A percentile compares a stretch with the other conserved stretches of the same genome.
These are phyloP conservation scores for Pichia sp. DNA, from an alignment of 1,139 yeast species.

Conservation along the genomic window DNA sequence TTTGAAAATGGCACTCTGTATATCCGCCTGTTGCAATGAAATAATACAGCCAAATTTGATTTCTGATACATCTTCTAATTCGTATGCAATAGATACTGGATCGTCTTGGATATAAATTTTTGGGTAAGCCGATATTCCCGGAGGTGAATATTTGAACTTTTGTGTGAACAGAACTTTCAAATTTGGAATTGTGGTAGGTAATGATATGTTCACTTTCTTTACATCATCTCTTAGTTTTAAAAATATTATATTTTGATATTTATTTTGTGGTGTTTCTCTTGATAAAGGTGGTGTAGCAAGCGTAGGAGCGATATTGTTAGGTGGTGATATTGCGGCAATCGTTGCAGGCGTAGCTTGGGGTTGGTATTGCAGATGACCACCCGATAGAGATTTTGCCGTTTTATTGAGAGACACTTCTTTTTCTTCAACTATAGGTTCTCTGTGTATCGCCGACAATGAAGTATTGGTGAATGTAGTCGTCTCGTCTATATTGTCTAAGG, in stretches of 20 bases:
- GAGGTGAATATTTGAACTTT: conserved; percentile 79
- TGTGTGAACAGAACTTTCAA: conserved; percentile 78
- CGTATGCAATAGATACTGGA: conserved; percentile 61
- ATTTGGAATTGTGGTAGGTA: conserved; percentile 37
- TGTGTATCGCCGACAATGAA: too few species aligned
- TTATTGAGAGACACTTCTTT: conserved; percentile 1
- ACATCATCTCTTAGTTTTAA: conserved; percentile 54
- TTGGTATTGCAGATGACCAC: not conserved
- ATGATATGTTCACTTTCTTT: conserved; percentile 47
- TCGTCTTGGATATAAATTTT: conserved; percentile 76
- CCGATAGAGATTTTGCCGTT: conserved; percentile 11
- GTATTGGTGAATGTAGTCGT: not conserved
- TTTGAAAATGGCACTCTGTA: conserved; percentile 19
- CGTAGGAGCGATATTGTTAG: not conserved
- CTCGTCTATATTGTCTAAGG: conserved; percentile 9
- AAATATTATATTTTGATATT: conserved; percentile 14
- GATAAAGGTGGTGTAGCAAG: not conserved
- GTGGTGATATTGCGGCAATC: too few species aligned
- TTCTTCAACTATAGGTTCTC: not conserved
- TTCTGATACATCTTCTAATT: conserved; percentile 74
- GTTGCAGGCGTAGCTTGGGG: too few species aligned
- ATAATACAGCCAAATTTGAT: conserved; percentile 61
- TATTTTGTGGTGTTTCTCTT: not conserved
- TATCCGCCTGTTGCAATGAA: conserved; percentile 40
- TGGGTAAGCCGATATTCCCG: conserved; percentile 56